A percentile compares a stretch with the other conserved stretches of the same genome.
Conservation (phyloP, 371 early-diverging fungal genomes). For the Mucor mucedo region DNA sequence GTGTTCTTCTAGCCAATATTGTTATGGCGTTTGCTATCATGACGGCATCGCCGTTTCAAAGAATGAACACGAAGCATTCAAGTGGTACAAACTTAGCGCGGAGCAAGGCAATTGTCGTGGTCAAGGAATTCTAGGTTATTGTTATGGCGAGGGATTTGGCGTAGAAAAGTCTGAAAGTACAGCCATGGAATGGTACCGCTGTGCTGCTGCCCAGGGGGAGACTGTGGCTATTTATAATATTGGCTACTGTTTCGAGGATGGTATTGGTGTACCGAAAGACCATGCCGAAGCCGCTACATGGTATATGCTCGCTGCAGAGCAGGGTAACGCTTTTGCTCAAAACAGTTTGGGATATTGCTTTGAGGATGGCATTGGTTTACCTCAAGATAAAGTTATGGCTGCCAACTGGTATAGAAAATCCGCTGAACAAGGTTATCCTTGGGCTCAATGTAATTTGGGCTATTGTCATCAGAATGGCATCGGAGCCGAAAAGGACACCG, state of each 20-base stretch:
- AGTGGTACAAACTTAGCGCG: conserved; percentile 71
- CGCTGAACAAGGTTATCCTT: conserved; percentile 66
- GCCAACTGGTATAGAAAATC: conserved; percentile 74
- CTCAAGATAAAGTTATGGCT: conserved; percentile 48
- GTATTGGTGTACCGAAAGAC: conserved; percentile 75
- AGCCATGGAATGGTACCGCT: conserved; percentile 76
- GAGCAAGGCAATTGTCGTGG: conserved; percentile 71
- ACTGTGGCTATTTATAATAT: conserved; percentile 84
- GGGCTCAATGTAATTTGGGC: conserved; percentile 80
- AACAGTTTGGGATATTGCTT: conserved; percentile 84
- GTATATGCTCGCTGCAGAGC: conserved; percentile 75
- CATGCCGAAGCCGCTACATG: conserved; percentile 72
- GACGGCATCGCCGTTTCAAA: conserved; percentile 69
- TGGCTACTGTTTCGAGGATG: conserved; percentile 86
- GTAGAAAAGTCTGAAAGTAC: conserved; percentile 69
- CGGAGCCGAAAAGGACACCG: conserved; percentile 68
- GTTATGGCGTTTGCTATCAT: conserved; percentile 77
- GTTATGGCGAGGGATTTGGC: conserved; percentile 84
- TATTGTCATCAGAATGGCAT: conserved; percentile 88
- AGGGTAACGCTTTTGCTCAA: conserved; percentile 85
- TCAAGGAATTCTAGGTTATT: conserved; percentile 73
- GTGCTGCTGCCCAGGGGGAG: conserved; percentile 68
- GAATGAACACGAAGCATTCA: conserved; percentile 62
- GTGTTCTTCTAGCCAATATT: conserved; percentile 57
- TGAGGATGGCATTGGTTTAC: conserved; percentile 77